phyloP scores from a whole-genome alignment of 225 moss, liverwort and hornwort species.

The Marchantia polymorpha region DNA sequence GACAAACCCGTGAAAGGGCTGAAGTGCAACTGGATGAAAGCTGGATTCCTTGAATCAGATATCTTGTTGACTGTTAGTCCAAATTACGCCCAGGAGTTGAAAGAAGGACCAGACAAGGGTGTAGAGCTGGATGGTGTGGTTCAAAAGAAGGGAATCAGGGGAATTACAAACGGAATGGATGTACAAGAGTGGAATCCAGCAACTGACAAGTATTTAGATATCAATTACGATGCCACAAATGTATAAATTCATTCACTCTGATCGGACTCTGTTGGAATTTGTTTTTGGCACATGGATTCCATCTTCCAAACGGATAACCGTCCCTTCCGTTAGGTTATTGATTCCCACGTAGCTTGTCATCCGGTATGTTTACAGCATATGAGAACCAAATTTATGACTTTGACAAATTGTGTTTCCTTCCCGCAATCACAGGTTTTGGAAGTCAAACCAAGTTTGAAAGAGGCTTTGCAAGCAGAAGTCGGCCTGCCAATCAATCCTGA shows the following conservation, averaged over 20 bases:
- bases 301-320: too few species aligned
- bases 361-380: not conserved
- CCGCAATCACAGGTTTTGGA: conserved; percentile 53
- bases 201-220: conserved; percentile 69
- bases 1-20: conserved; percentile 75
- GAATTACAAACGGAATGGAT: conserved; percentile 91
- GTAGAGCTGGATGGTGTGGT: conserved; percentile 62
- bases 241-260: conserved; percentile 26
- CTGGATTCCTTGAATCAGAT: conserved; percentile 71
- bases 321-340: too few species aligned
- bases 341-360: too few species aligned
- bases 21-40: conserved; percentile 94
- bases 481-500: conserved; percentile 63
- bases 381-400: not conserved
- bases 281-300: too few species aligned
- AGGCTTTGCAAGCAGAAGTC: conserved; percentile 82
- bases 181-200: conserved; percentile 93
- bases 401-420: not conserved
- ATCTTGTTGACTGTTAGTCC: conserved; percentile 78
- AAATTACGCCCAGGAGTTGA: conserved; percentile 72
- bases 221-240: conserved; percentile 66
- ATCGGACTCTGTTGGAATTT: too few species aligned
- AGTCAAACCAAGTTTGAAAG: conserved; percentile 66
- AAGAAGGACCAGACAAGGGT: conserved; percentile 59
- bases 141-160: conserved; percentile 37